Base-by-base conservation (phyloP, 2,329 filamentous ascomycete genomes). In the Pestalotiopsis sp. region DNA sequence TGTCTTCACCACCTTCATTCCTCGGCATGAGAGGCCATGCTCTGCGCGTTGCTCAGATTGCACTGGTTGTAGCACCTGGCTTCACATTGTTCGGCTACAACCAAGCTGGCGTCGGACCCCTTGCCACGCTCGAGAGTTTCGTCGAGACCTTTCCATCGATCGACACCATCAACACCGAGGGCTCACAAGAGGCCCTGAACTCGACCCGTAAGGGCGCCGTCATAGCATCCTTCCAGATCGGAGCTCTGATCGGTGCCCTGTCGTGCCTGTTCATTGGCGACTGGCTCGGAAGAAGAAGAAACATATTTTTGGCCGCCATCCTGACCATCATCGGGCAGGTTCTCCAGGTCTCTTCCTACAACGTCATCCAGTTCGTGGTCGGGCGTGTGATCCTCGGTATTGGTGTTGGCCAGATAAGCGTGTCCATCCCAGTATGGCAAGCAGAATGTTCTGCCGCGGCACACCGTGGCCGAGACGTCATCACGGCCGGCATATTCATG, bases 21-120 rank as follows among this genome's bases (percentile, higher is more conserved):
- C 75, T 82, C 39, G 81, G 81, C 66, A 73, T 78, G 38, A 78
- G 74, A 57, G 81, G 81, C 77, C 73, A 78, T 56, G 70, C 76
- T 64, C 73, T 83, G 61, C 75, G 74, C 66, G 75, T 75, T 17
- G 72, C 80, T 31, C 82, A 84, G 71, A 77, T 82, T 65, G 78
- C 78, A 12, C 76, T 84, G 62, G 79, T 85, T 56, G 82, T 84
- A n/a, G 79, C 77, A 5, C 83, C 83, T 3, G 75, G 82, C 14
- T 81, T 82, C 71, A 79, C 81, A 70, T 74, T 82, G 41, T 82
- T 81, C 71, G 81, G 80, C 5, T 82, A 82, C 72, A 82, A 82
- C 71, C 80, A 82, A 69, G 78, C 80, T 4, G 79, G 78, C 66
- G 74, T 81, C 39, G 80, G 79, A 25, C 79, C 79, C 7, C 74